Conservation (phyloP, 2,329 filamentous ascomycete genomes). For the Colletotrichum sublineola region DNA sequence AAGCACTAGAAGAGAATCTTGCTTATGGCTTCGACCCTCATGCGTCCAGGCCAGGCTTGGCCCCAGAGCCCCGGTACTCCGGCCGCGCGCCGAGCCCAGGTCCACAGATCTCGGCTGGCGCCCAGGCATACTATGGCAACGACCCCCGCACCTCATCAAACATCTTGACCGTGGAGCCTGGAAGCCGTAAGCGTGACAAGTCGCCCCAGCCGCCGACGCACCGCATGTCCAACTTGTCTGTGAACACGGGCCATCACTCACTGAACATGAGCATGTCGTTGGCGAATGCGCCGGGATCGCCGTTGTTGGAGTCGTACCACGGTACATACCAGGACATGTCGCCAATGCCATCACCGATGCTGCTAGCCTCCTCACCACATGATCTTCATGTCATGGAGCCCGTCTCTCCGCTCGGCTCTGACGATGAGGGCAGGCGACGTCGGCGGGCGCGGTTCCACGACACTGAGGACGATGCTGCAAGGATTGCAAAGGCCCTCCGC, state of each 20-base stretch:
- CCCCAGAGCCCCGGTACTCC: conserved; percentile 27
- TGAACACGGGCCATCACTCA: conserved; percentile 60
- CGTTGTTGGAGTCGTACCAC: conserved; percentile 90
- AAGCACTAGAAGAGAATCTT: conserved; percentile 58
- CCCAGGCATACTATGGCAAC: conserved; percentile 49
- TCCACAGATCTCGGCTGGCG: conserved; percentile 41
- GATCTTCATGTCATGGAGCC: conserved; percentile 56
- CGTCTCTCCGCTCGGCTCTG: conserved; percentile 66
- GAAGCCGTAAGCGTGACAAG: conserved; percentile 53
- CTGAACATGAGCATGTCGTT: conserved; percentile 58
- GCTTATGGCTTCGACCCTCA: conserved; percentile 60
- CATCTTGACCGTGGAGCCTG: conserved; percentile 59
- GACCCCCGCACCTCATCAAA: conserved; percentile 57
- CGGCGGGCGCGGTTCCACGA: conserved; percentile 86
- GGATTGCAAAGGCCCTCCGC: conserved; percentile 81
- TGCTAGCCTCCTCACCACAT: conserved; percentile 57
- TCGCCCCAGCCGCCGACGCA: conserved; percentile 63
- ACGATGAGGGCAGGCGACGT: conserved; percentile 60
- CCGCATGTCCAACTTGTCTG: conserved; percentile 66
- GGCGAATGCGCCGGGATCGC: conserved; percentile 78
- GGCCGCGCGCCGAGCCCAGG: conserved; percentile 37
- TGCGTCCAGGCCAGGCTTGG: conserved; percentile 37
- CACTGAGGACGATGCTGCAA: conserved; percentile 81
- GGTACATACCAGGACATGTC: conserved; percentile 96
- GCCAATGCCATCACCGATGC: conserved; percentile 89